Conservation (phyloP, 768 basidiomycete species). For the Serendipita sp. region DNA sequence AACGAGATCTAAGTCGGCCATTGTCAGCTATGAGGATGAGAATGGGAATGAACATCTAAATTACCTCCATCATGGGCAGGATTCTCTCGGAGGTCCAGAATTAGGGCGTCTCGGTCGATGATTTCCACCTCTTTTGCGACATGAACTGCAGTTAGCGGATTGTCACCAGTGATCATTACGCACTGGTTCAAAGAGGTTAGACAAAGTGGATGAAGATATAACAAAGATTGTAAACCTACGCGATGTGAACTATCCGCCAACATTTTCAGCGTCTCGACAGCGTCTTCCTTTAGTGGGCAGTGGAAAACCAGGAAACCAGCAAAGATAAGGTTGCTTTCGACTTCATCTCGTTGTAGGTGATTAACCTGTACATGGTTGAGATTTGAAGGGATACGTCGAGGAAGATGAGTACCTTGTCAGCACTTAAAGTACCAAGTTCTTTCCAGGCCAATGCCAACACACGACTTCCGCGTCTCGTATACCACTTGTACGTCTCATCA, state of each 20-base stretch:
- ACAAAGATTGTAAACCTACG: conserved; percentile 29
- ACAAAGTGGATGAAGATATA: conserved; percentile 5
- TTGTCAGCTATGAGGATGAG: not conserved
- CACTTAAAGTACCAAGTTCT: conserved; percentile 51
- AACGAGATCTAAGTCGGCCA: conserved; percentile 43
- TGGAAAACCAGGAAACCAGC: conserved; percentile 99
- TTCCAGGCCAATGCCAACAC: conserved; percentile 85
- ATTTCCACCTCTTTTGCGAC: conserved; percentile 95
- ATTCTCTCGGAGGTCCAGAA: conserved; percentile 78
- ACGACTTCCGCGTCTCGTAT: conserved; percentile 79
- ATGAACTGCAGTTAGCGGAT: conserved; percentile 90
- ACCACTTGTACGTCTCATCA: conserved; percentile 91
- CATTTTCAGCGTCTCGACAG: conserved; percentile 81
- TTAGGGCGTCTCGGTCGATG: conserved; percentile 85
- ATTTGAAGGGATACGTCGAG: not conserved
- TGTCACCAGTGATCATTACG: conserved; percentile 98
- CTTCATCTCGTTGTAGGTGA: conserved; percentile 62
- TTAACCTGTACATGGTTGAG: conserved; percentile 44
- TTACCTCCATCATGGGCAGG: conserved; percentile 48
- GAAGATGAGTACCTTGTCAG: conserved; percentile 38
- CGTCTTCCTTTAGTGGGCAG: conserved; percentile 89
- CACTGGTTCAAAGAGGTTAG: conserved; percentile 38
- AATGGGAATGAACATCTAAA: conserved; percentile 14
- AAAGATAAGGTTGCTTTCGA: conserved; percentile 65
- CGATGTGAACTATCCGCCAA: conserved; percentile 90